These are phyloP conservation scores for Leptographium procerum DNA, from an alignment of 2,329 filamentous ascomycete species.

Conservation along the genomic window DNA sequence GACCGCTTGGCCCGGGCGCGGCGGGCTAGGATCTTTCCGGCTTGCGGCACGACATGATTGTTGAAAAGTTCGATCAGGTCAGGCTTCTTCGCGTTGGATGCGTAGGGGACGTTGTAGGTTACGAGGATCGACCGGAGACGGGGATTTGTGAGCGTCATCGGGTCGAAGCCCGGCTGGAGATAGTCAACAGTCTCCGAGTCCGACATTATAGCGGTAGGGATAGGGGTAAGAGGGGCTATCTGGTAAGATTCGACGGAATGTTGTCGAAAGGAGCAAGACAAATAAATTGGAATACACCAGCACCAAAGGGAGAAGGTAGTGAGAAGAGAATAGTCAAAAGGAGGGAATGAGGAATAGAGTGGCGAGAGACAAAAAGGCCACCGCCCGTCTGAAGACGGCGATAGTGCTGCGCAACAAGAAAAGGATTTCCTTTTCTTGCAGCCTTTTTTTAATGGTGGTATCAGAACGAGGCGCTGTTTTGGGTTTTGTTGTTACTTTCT, in stretches of 20 bases:
- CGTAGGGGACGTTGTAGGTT: conserved; percentile 74
- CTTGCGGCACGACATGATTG: conserved; percentile 65
- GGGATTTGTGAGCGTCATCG: conserved; percentile 71
- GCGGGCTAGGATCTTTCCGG: conserved; percentile 62
- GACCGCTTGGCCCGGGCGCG: conserved; percentile 73
- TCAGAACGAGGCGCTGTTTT: too few species aligned
- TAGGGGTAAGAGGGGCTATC: background rate
- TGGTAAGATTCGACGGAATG: background rate
- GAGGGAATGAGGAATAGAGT: conserved; percentile 1
- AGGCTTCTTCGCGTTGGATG: conserved; percentile 81
- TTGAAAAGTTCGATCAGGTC: conserved; percentile 80
- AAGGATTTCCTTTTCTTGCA: too few species aligned
- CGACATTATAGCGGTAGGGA: conserved; percentile 33
- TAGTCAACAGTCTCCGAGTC: conserved; percentile 65
- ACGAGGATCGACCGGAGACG: conserved; percentile 85
- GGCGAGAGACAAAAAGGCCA: too few species aligned
- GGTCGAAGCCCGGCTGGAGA: conserved; percentile 77
- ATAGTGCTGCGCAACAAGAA: too few species aligned
- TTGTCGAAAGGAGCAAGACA: background rate
- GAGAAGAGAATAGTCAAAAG: background rate
- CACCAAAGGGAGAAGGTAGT: background rate
- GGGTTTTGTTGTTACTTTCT: too few species aligned
- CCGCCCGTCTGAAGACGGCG: too few species aligned
- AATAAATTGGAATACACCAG: too few species aligned
- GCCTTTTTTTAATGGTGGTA: too few species aligned